Conservation (phyloP, 202 grass and related monocot species). For the Thinopyrum obtusiflorum region DNA sequence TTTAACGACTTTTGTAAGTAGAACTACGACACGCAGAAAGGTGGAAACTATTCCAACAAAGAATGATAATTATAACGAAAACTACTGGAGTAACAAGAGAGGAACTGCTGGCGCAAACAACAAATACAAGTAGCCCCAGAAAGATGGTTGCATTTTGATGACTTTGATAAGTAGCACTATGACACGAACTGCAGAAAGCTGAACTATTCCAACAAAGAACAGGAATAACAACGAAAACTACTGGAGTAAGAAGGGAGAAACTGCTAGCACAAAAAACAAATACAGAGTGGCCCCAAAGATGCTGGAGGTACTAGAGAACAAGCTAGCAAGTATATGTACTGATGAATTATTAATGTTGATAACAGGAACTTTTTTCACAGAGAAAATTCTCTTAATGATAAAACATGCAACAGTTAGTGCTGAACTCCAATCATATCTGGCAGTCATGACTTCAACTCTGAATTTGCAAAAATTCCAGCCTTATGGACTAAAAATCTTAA, state of each 20-base stretch:
- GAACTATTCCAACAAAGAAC: not conserved
- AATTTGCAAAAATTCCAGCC: not conserved
- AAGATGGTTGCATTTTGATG: not conserved
- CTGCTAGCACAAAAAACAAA: not conserved
- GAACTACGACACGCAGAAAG: not conserved
- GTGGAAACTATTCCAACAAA: not conserved
- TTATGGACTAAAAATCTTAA: not conserved
- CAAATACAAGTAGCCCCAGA: not conserved
- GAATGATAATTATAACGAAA: not conserved
- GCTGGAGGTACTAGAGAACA: not conserved
- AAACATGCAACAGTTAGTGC: not conserved
- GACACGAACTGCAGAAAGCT: not conserved
- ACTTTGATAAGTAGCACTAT: not conserved
- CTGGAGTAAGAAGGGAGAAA: not conserved
- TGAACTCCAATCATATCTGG: not conserved
- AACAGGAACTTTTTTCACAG: not conserved
- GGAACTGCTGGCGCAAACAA: not conserved
- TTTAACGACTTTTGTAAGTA: not conserved
- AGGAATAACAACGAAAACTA: not conserved
- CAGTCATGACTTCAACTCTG: not conserved
- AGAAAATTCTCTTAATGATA: not conserved
- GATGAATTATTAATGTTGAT: not conserved
- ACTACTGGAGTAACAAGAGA: not conserved
- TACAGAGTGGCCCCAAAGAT: not conserved
- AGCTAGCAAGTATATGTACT: not conserved